Evolutionary conservation across 305 asterid genomes (phyloP), one percentile per base, ranked within the genome.

Genomic region (Withania somnifera): DNA sequence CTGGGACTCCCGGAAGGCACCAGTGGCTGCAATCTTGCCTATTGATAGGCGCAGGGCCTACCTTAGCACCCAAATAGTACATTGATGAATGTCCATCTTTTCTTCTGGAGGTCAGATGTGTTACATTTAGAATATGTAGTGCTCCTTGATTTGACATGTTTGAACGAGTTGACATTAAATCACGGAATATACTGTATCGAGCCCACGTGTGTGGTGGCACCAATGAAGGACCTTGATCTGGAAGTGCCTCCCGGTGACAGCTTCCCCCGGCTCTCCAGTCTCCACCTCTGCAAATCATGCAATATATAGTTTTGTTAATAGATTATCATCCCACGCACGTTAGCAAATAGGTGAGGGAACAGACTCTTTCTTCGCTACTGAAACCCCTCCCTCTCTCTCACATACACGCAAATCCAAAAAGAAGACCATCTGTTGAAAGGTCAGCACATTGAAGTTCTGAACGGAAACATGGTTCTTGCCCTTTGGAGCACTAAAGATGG

Each of bases 1-100:
- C 99, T 1, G 98, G 99, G 7, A 95, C 93, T 3, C 99, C 99
- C 0, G 99, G 99, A n/a, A 95, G 86, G 63, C 98, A 95, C 99
- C 99, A 95, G 79, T 95, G 99, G 89, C 99, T 95, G 90, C 99
- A 95, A 83, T 95, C 99, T 84, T 95, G 99, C 86, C 93, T 83
- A 76, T 86, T 91, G 64, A 86, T 51, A 47, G 97, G 87, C 0
- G 93, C 95, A 9, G 88, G 96, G n/a, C 96, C 90, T 0, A 6
- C 15, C 2, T 60, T 57, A 50, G 91, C 90, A 7, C 97, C 97
- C 86, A 94, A 86, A 89, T 95, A 95, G 69, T 94, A 94, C 81
- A 94, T 19, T 13, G 99, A 95, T 7, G 97, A 89, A 79, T 94
- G 99, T 53, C 97, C 99, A 24, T 95, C 99, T 85, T 93, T 94